Percentiles rank a stretch among this genome's conserved stretches.
Conservation (phyloP, 306 rosid genomes). For the Gleditsia sinensis region DNA sequence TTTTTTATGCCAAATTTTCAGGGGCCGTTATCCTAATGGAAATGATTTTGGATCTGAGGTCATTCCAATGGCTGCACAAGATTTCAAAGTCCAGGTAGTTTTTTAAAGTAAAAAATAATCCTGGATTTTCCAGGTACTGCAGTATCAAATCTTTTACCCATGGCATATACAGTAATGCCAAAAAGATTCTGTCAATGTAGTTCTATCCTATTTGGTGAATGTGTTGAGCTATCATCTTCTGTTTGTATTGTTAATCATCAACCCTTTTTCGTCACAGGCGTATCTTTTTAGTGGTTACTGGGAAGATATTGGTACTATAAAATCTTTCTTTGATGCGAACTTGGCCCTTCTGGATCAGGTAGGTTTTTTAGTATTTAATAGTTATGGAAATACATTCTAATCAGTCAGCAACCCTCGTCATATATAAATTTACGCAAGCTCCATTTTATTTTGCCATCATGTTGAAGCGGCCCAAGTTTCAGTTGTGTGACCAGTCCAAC, state of each 20-base stretch:
- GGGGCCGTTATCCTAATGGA: slow-evolving; percentile 48
- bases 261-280: slow-evolving; percentile 45
- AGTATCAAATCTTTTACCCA: not conserved
- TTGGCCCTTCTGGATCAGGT: slow-evolving; percentile 58
- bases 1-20: slow-evolving; percentile 27
- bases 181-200: slow-evolving; percentile 3
- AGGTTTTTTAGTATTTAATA: not conserved
- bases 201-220: slow-evolving; percentile 29
- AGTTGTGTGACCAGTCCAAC: slow-evolving; percentile 54
- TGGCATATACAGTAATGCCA: not conserved
- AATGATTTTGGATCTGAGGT: slow-evolving; percentile 63
- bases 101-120: not conserved
- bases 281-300: slow-evolving; percentile 57
- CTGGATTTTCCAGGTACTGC: not conserved
- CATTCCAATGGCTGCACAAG: slow-evolving; percentile 55
- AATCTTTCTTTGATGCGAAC: slow-evolving; percentile 61
- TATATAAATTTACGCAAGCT: not conserved
- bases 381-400: not conserved
- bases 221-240: slow-evolving; percentile 14
- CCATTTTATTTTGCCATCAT: not conserved
- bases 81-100: slow-evolving; percentile 55
- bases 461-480: slow-evolving; percentile 51
- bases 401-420: not conserved
- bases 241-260: not conserved
- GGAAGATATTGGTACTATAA: slow-evolving; percentile 64